Conservation (phyloP, 495 filamentous ascomycete genomes). For the Staphylotrichum tortipilum region DNA sequence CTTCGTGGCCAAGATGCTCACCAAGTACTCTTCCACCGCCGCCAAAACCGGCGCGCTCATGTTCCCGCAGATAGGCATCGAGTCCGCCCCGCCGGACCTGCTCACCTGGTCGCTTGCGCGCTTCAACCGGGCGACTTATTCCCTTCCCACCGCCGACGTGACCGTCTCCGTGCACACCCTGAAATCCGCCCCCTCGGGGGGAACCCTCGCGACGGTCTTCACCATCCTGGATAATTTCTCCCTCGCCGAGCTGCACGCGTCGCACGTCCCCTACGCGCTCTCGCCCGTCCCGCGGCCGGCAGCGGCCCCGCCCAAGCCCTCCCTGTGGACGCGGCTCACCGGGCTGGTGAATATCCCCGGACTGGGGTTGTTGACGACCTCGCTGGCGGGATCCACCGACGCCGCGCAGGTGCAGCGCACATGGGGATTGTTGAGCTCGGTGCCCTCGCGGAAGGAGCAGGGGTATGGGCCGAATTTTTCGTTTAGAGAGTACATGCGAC, state of each 20-base stretch:
- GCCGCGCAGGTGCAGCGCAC: constrained; percentile 61
- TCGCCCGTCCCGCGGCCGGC: constrained; percentile 47
- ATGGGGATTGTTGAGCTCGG: constrained; percentile 61
- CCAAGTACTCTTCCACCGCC: constrained; percentile 65
- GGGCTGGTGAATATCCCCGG: constrained; percentile 55
- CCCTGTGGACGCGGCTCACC: constrained; percentile 40
- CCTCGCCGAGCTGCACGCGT: constrained; percentile 44
- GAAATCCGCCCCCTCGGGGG: constrained; percentile 62
- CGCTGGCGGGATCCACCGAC: constrained; percentile 51
- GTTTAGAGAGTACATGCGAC: constrained; percentile 59
- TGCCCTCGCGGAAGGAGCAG: constrained; percentile 21
- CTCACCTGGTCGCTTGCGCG: constrained; percentile 61
- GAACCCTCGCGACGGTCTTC: constrained; percentile 59
- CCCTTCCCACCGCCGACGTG: constrained; percentile 47
- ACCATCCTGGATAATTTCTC: constrained; percentile 55
- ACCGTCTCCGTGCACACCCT: constrained; percentile 54
- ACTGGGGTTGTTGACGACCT: constrained; percentile 60
- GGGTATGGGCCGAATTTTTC: constrained; percentile 67
- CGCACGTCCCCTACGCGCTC: constrained; percentile 55
- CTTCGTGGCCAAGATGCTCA: constrained; percentile 70
- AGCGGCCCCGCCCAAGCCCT: constrained; percentile 30
- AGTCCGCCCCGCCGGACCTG: constrained; percentile 79
- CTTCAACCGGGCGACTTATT: constrained; percentile 50
- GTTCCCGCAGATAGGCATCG: constrained; percentile 77
- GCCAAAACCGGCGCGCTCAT: constrained; percentile 75